phyloP scores from a whole-genome alignment of 208 protist species.

The Trypanosoma melophagium region DNA sequence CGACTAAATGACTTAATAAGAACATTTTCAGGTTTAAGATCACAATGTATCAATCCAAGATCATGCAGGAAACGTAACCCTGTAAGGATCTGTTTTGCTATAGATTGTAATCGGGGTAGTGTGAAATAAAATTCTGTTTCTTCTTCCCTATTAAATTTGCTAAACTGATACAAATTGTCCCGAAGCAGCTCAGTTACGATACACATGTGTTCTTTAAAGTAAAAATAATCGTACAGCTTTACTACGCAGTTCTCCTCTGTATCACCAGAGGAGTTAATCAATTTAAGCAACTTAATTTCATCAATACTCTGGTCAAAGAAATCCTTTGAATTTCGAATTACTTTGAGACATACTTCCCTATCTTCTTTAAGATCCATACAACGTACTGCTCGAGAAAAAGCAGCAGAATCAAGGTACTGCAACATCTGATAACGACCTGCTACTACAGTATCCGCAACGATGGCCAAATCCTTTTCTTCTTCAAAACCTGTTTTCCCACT shows the following conservation, averaged over 20 bases:
- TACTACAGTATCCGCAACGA: constrained; percentile 68
- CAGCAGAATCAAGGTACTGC: constrained; percentile 80
- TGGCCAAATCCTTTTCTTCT: constrained; percentile 70
- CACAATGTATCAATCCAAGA: constrained; percentile 84
- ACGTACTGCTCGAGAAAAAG: constrained; percentile 84
- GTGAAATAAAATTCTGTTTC: constrained; percentile 82
- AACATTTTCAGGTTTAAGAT: constrained; percentile 91
- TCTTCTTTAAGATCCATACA: constrained; percentile 69
- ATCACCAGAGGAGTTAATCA: constrained; percentile 77
- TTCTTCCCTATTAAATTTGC: constrained; percentile 67
- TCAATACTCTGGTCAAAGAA: constrained; percentile 94
- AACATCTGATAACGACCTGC: constrained; percentile 86
- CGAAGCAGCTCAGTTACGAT: constrained; percentile 92
- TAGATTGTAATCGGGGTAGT: constrained; percentile 71
- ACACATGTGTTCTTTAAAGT: constrained; percentile 92
- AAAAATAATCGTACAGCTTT: constrained; percentile 88
- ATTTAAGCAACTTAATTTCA: constrained; percentile 92
- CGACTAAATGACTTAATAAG: constrained; percentile 73
- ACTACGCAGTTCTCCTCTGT: constrained; percentile 73
- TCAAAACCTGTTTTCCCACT: constrained; percentile 73
- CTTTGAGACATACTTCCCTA: constrained; percentile 88
- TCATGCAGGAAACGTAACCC: constrained; percentile 79
- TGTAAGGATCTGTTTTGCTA: constrained; percentile 70
- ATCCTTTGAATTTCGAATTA: constrained; percentile 93
- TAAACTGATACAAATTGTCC: constrained; percentile 92